phyloP scores from a whole-genome alignment of 805 yeast genomes.

The Babjeviella inositovora region DNA sequence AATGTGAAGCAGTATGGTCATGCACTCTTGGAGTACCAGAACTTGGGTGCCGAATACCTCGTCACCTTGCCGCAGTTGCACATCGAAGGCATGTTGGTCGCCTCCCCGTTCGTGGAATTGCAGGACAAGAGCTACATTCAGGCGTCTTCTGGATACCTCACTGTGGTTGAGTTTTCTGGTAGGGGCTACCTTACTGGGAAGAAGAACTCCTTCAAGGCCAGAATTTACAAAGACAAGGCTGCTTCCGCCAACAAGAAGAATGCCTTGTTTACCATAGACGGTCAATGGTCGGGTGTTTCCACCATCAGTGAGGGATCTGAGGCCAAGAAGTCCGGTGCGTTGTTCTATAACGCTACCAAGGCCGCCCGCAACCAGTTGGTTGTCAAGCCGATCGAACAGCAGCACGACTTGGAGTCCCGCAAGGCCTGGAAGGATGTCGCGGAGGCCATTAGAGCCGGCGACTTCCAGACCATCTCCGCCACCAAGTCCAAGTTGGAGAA shows the following conservation, averaged over 20 bases:
- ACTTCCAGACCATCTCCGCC: slow-evolving; percentile 57
- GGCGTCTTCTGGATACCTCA: slow-evolving; percentile 60
- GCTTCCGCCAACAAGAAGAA: slow-evolving; percentile 31
- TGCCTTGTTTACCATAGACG: slow-evolving; percentile 65
- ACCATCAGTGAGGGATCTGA: slow-evolving; percentile 40
- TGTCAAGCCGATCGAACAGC: slow-evolving; percentile 75
- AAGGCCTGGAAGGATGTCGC: slow-evolving; percentile 87
- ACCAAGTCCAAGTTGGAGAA: slow-evolving; percentile 74
- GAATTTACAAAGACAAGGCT: slow-evolving; percentile 40
- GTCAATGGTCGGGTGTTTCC: slow-evolving; percentile 86
- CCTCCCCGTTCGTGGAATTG: slow-evolving; percentile 88
- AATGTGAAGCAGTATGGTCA: slow-evolving; percentile 89
- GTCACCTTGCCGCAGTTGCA: slow-evolving; percentile 90
- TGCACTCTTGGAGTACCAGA: slow-evolving; percentile 53
- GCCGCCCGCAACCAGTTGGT: slow-evolving; percentile 33
- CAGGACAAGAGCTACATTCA: slow-evolving; percentile 82
- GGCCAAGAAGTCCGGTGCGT: slow-evolving; percentile 25
- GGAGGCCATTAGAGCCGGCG: slow-evolving; percentile 62
- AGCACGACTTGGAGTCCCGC: slow-evolving; percentile 70
- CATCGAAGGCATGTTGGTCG: slow-evolving; percentile 83
- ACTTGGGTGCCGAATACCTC: slow-evolving; percentile 50
- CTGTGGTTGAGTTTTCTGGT: slow-evolving; percentile 71
- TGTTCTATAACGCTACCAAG: slow-evolving; percentile 49
- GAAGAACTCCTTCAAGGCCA: slow-evolving; percentile 83
- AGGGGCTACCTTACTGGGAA: slow-evolving; percentile 93